Percentiles rank a stretch among this genome's conserved stretches.
These are phyloP conservation scores for Yamadazyma ubonensis DNA, from an alignment of 805 yeast species.

Conservation along the genomic window DNA sequence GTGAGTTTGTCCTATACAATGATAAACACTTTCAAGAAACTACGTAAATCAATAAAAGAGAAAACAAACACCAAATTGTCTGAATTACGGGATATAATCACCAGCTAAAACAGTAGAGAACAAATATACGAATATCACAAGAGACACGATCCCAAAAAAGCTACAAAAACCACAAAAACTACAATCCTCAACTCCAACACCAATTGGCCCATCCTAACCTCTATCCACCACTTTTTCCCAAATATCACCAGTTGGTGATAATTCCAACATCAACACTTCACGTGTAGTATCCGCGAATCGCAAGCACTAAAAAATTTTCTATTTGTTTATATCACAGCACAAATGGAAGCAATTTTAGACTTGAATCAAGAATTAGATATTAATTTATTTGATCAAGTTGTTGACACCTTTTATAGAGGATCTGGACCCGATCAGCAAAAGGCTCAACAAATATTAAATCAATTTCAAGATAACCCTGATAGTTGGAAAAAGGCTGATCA, in stretches of 20 bases:
- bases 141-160: too few species aligned
- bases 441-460: constrained; percentile 70
- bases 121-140: too few species aligned
- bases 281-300: constrained; percentile 1
- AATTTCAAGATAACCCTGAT: constrained; percentile 91
- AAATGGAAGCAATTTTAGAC: constrained; percentile 86
- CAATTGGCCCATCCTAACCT: too few species aligned
- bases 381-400: constrained; percentile 75
- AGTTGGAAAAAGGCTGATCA: constrained; percentile 94
- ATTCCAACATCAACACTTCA: background rate
- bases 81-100: too few species aligned
- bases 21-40: too few species aligned
- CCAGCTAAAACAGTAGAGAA: too few species aligned
- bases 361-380: constrained; percentile 83
- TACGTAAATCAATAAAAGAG: too few species aligned
- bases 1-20: too few species aligned
- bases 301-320: constrained; percentile 9
- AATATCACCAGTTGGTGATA: background rate
- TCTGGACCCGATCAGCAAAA: constrained; percentile 65
- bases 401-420: constrained; percentile 79
- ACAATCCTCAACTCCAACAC: too few species aligned
- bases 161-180: too few species aligned
- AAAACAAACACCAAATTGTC: too few species aligned
- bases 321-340: constrained; percentile 6
- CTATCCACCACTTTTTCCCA: too few species aligned